These are phyloP conservation scores for Vitellaria paradoxa DNA, from an alignment of 179 eudicot genomes.

Conservation along the genomic window DNA sequence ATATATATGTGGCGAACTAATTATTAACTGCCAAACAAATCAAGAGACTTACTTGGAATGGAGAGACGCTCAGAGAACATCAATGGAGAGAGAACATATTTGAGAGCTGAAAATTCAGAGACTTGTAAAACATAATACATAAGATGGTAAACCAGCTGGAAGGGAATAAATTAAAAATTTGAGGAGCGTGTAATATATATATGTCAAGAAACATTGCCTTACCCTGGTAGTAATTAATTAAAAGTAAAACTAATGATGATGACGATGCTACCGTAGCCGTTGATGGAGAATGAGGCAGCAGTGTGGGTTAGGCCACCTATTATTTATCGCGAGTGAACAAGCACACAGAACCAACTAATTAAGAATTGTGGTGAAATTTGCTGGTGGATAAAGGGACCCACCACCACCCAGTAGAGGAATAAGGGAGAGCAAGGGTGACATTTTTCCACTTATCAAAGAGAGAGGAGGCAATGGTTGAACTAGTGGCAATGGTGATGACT, in stretches of 20 bases:
- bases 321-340: constrained; percentile 7
- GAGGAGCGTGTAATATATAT: too few relatives aligned
- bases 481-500: neutral
- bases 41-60: neutral
- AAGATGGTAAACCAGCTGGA: neutral
- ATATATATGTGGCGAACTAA: neutral
- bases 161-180: too few relatives aligned
- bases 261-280: too few relatives aligned
- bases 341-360: too few relatives aligned
- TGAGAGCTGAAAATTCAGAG: neutral
- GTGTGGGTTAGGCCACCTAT: too few relatives aligned
- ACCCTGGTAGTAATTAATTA: too few relatives aligned
- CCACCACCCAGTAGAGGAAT: neutral
- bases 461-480: neutral
- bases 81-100: neutral
- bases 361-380: neutral
- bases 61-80: too few relatives aligned
- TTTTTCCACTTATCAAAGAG: neutral
- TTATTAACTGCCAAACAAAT: neutral
- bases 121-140: neutral
- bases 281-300: too few relatives aligned
- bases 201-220: too few relatives aligned
- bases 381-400: neutral
- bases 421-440: neutral
- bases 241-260: too few relatives aligned